Conservation (phyloP, 352 stramenopile genomes). For the Peronosclerospora sorghi region DNA sequence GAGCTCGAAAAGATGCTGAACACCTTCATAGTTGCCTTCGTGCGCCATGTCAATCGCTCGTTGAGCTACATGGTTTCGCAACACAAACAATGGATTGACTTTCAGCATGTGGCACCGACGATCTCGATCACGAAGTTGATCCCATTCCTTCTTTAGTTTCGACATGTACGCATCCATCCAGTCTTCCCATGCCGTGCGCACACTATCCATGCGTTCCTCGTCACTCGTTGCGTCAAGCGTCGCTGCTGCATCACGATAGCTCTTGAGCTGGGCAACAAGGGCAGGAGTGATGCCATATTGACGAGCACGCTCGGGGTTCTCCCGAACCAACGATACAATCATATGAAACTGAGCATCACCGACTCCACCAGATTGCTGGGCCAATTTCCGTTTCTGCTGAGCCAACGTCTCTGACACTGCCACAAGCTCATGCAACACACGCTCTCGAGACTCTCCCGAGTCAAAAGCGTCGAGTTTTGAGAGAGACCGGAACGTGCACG, state of each 20-base stretch:
- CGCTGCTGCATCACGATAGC: slow-evolving; percentile 31
- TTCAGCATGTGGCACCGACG: slow-evolving; percentile 38
- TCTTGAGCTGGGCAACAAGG: slow-evolving; percentile 40
- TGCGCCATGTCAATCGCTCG: slow-evolving; percentile 73
- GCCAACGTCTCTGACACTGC: slow-evolving; percentile 54
- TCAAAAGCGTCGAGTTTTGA: slow-evolving; percentile 33
- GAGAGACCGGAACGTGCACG: slow-evolving; percentile 56
- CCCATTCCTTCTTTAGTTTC: slow-evolving; percentile 33
- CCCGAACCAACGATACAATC: slow-evolving; percentile 44
- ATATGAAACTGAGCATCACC: slow-evolving; percentile 67
- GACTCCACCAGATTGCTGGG: slow-evolving; percentile 27
- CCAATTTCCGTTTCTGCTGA: slow-evolving; percentile 50
- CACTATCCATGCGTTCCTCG: slow-evolving; percentile 29
- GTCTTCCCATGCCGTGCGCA: slow-evolving; percentile 35
- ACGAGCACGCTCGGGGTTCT: slow-evolving; percentile 46
- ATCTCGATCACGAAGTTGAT: slow-evolving; percentile 21
- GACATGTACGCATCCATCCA: slow-evolving; percentile 51
- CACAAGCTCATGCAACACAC: slow-evolving; percentile 35
- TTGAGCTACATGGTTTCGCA: slow-evolving; percentile 87
- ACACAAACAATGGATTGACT: slow-evolving; percentile 75
- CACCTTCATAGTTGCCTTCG: slow-evolving; percentile 46
- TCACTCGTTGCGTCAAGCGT: slow-evolving; percentile 35
- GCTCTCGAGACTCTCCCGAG: slow-evolving; percentile 5
- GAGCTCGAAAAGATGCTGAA: slow-evolving; percentile 64
- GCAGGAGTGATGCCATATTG: slow-evolving; percentile 69